These are phyloP conservation scores for Phialophora macrospora DNA, from an alignment of 2,329 filamentous ascomycete species.

Conservation along the genomic window DNA sequence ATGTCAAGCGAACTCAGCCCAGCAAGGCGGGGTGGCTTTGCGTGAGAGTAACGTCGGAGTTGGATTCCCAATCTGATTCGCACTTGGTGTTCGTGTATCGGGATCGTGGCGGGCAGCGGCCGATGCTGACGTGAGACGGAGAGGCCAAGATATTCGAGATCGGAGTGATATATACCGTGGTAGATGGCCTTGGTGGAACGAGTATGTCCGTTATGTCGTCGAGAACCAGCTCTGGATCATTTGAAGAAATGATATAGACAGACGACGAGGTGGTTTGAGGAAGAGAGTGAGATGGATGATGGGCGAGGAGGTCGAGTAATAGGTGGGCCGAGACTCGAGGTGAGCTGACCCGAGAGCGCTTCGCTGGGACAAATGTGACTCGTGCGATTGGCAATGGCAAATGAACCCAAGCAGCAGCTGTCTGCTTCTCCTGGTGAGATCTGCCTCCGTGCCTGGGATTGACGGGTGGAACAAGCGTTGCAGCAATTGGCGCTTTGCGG, in stretches of 20 bases:
- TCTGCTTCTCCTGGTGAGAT: constrained; percentile 16
- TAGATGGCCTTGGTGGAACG: constrained; percentile 4
- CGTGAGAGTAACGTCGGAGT: constrained; percentile 20
- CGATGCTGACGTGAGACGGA: constrained; percentile 36
- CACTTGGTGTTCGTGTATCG: background rate
- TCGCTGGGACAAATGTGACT: constrained; percentile 23
- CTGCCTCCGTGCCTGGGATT: constrained; percentile 4
- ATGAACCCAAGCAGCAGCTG: constrained; percentile 14
- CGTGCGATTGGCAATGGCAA: constrained; percentile 21
- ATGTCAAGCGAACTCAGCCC: constrained; percentile 13
- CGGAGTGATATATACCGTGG: constrained; percentile 16
- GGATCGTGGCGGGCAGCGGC: constrained; percentile 11
- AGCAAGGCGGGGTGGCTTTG: constrained; percentile 13
- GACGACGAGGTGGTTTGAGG: constrained; percentile 22
- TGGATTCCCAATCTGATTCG: constrained; percentile 23
- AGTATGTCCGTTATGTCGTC: constrained; percentile 24
- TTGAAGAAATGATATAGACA: constrained; percentile 15
- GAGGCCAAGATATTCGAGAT: constrained; percentile 7
- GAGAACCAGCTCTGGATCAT: constrained; percentile 36
- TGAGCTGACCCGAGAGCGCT: constrained; percentile 29
- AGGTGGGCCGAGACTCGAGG: constrained; percentile 15
- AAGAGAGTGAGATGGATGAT: constrained; percentile 9
- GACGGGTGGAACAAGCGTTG: constrained; percentile 30
- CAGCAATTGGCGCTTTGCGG: constrained; percentile 36
- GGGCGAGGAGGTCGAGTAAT: constrained; percentile 31